A percentile compares a stretch with the other conserved stretches of the same genome.
These are phyloP conservation scores for Orbilia javanica DNA, from an alignment of 2,329 filamentous ascomycete species.

Conservation along the genomic window DNA sequence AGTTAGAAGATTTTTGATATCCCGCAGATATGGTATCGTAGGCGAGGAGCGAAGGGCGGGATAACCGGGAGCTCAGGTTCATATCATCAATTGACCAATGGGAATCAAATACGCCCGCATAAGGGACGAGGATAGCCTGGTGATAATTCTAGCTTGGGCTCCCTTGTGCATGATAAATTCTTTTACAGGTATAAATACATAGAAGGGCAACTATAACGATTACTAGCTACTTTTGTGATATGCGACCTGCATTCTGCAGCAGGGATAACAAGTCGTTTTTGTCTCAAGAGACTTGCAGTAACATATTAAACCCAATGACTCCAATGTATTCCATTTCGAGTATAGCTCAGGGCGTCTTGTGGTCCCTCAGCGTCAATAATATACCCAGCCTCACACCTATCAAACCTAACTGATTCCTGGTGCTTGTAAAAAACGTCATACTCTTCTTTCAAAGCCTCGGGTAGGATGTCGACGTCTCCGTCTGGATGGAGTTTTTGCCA, in stretches of 20 bases:
- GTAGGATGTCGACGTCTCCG: slow-evolving; percentile 69
- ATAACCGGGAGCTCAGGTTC: neutral
- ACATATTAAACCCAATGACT: slow-evolving; percentile 49
- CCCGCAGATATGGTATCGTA: slow-evolving; percentile 9
- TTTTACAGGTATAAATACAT: no score
- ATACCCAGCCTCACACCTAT: slow-evolving; percentile 72
- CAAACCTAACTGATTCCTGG: slow-evolving; percentile 70
- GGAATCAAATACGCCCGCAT: neutral
- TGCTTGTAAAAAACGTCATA: slow-evolving; percentile 71
- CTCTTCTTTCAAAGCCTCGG: slow-evolving; percentile 68
- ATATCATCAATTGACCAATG: neutral
- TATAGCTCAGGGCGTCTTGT: slow-evolving; percentile 62
- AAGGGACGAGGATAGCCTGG: neutral
- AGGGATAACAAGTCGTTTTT: neutral
- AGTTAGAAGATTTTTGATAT: neutral
- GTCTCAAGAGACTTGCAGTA: neutral
- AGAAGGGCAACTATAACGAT: neutral
- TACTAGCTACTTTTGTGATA: slow-evolving; percentile 17
- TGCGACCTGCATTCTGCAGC: neutral
- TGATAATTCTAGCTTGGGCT: neutral
- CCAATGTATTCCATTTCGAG: slow-evolving; percentile 46
- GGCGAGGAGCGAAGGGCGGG: slow-evolving; percentile 1
- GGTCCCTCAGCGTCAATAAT: slow-evolving; percentile 71
- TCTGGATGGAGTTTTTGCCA: slow-evolving; percentile 72
- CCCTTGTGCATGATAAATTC: neutral